Evolutionary conservation across 139 green algal genomes (phyloP).

Genomic region (Cymbomonas tetramitiformis): DNA sequence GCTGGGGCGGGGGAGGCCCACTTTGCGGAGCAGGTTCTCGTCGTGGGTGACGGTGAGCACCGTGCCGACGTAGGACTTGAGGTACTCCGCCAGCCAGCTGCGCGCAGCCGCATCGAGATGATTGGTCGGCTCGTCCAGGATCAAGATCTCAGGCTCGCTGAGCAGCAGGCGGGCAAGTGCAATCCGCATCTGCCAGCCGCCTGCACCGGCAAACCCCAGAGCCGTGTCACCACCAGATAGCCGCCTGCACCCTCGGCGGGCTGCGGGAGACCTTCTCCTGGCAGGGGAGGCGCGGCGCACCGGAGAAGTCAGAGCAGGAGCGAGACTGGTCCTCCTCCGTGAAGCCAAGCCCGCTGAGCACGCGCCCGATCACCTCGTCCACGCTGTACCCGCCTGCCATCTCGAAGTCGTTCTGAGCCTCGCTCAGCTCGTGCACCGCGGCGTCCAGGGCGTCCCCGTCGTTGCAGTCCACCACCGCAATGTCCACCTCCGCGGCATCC

Average conservation of each 20-base stretch:
- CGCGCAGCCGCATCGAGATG: slow-evolving; percentile 36
- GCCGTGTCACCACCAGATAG: no score
- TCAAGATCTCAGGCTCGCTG: slow-evolving; percentile 29
- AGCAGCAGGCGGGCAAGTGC: slow-evolving; percentile 55
- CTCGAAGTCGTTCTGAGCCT: slow-evolving; percentile 33
- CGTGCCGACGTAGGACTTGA: slow-evolving; percentile 29
- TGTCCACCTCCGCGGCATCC: background rate
- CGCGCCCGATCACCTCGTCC: slow-evolving; percentile 39
- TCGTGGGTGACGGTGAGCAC: slow-evolving; percentile 57
- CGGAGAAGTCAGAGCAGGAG: slow-evolving; percentile 38
- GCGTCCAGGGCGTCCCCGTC: background rate
- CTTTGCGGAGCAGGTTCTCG: slow-evolving; percentile 45
- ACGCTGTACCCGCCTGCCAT: slow-evolving; percentile 35
- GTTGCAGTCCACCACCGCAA: slow-evolving; percentile 1
- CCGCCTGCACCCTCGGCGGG: no score
- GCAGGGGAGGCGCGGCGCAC: no score
- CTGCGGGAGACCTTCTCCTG: no score
- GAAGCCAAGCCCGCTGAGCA: slow-evolving; percentile 34
- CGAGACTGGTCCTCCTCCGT: slow-evolving; percentile 22
- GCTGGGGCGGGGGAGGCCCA: no score
- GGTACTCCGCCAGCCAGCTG: slow-evolving; percentile 44
- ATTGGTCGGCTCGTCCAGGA: slow-evolving; percentile 52
- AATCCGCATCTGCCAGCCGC: slow-evolving; percentile 64
- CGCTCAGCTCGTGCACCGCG: slow-evolving; percentile 16
- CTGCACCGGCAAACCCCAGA: no score